phyloP scores from a whole-genome alignment of 257 asterid species.

The Handroanthus guayacan region DNA sequence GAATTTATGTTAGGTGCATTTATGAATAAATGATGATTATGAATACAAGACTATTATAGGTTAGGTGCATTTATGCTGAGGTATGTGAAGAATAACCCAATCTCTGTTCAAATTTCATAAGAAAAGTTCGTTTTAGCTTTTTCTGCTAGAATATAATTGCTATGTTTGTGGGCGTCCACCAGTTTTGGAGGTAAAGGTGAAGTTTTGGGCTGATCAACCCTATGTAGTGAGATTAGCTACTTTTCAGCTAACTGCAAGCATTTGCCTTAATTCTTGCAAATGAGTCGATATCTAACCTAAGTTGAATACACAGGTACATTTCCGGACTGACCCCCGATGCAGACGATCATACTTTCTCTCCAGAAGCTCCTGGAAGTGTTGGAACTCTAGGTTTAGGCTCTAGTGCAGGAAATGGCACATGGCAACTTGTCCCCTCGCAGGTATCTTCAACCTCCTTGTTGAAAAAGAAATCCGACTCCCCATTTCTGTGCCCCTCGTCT shows the following conservation, averaged over 20 bases:
- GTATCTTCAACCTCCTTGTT: slow-evolving; percentile 59
- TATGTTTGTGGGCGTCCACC: no score
- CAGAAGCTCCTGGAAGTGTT: slow-evolving; percentile 61
- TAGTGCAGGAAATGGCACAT: slow-evolving; percentile 49
- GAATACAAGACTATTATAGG: no score
- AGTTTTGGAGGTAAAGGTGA: no score
- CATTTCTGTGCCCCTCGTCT: slow-evolving; percentile 51
- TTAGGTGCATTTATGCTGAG: no score
- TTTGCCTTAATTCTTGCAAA: neutral
- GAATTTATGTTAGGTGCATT: neutral
- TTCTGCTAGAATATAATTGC: no score
- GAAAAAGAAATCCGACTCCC: slow-evolving; percentile 60
- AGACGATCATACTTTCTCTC: slow-evolving; percentile 61
- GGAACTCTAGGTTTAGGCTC: slow-evolving; percentile 69
- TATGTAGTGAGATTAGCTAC: no score
- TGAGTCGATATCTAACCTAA: neutral
- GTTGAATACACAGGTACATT: slow-evolving; percentile 59
- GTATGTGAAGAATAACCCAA: no score
- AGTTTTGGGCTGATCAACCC: no score
- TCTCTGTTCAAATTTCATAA: no score
- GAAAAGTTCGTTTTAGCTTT: no score
- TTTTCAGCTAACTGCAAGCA: neutral
- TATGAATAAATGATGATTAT: no score
- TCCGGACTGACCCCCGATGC: slow-evolving; percentile 59
- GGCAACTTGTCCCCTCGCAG: slow-evolving; percentile 78